Conservation (phyloP, 768 basidiomycete species). For the Cystofilobasidium macerans region DNA sequence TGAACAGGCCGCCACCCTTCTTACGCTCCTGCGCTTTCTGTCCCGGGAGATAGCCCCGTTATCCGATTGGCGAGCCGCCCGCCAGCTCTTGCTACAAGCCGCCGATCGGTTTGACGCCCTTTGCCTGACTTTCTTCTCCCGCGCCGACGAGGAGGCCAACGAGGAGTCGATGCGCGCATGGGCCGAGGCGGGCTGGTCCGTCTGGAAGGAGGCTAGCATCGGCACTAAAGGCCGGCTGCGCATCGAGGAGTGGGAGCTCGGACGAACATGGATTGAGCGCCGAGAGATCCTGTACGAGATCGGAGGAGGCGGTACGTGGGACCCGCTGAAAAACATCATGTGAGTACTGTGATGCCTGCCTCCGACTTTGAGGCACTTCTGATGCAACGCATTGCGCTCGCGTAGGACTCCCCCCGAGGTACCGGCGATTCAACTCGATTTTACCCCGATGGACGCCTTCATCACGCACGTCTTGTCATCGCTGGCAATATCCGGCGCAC, state of each 20-base stretch:
- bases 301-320: constrained; percentile 48
- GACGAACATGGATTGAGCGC: constrained; percentile 91
- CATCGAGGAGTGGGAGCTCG: constrained; percentile 70
- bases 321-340: constrained; percentile 57
- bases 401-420: constrained; percentile 7
- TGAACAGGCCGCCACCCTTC: constrained; percentile 55
- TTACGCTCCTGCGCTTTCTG: constrained; percentile 63
- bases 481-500: constrained; percentile 49
- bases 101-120: constrained; percentile 80
- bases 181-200: constrained; percentile 74
- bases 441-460: constrained; percentile 87
- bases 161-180: constrained; percentile 69
- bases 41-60: constrained; percentile 61
- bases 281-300: constrained; percentile 84
- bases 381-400: background rate
- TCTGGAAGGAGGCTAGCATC: constrained; percentile 43
- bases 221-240: constrained; percentile 9
- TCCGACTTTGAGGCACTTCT: background rate
- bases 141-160: constrained; percentile 62
- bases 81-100: constrained; percentile 58
- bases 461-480: constrained; percentile 58
- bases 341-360: background rate
- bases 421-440: constrained; percentile 51
- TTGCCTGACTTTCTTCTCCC: constrained; percentile 77
- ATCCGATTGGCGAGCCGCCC: constrained; percentile 52